Evolutionary conservation across 176 grass and related monocot species (phyloP), one percentile per base, ranked within the genome.

Genomic region (Aegilops longissima): DNA sequence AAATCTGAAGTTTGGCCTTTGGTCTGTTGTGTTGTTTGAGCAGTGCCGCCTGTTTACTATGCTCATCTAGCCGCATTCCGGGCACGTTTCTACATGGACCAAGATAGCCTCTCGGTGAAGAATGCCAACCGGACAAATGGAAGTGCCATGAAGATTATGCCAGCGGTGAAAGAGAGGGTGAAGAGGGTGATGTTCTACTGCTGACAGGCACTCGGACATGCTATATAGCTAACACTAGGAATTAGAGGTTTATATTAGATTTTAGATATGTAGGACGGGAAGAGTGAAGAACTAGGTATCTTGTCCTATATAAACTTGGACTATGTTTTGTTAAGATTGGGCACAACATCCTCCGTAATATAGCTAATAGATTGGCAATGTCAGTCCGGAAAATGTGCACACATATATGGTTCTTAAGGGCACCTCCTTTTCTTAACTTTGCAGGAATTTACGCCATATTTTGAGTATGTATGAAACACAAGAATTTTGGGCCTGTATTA

Each of bases 101-200:
- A 88, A 29, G 75, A 90, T 73, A 81, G 17, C 61, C 33, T 36
- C 11, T n/a, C 78, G 36, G 78, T 74, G n/a, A 86, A 89, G 72
- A 77, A 44, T 39, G 42, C 85, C 25, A 80, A 80, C 16, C 34
- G 65, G 9, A 54, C 31, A 14, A 85, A 88, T 62, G 90, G 82
- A 78, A 21, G 70, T 1, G 35, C 73, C n/a, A 80, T 95, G 39
- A 90, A 88, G 44, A 88, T 83, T 4, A 61, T 95, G 42, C 90
- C 90, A 0, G 88, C 88, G 2, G 79, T 92, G 63, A 92, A 92
- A 81, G 93, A 95, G 74, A 95, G 35, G 88, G 93, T 94, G 74
- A 94, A 94, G 87, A 94, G 70, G 85, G 93, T 95, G 65, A 92
- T 92, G 90, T 95, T 95, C 82, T 95, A 92, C 78, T 95, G 88